Conservation (phyloP, 345 rosid species). For the Eucalyptus curtisii region DNA sequence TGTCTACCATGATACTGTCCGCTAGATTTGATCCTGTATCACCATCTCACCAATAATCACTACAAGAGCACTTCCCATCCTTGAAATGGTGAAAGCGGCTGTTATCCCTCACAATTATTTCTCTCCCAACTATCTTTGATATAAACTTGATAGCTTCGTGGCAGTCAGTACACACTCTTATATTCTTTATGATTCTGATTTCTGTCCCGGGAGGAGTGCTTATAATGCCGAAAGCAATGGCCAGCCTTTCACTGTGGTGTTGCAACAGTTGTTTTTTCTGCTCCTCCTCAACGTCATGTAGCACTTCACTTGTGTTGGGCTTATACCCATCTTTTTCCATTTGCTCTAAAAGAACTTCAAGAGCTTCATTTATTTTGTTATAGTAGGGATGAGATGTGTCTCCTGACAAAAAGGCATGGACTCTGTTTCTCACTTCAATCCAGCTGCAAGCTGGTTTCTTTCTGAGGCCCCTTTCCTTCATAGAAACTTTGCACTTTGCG, state of each 20-base stretch:
- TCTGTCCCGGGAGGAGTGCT: constrained; percentile 55
- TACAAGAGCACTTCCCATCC: constrained; percentile 61
- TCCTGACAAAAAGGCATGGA: constrained; percentile 63
- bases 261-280: constrained; percentile 44
- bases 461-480: constrained; percentile 46
- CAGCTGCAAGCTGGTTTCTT: constrained; percentile 81
- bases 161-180: constrained; percentile 57
- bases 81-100: constrained; percentile 73
- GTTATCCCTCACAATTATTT: constrained; percentile 62
- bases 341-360: constrained; percentile 30
- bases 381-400: constrained; percentile 54
- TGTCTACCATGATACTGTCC: background rate
- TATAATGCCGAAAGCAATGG: constrained; percentile 61
- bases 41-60: constrained; percentile 56
- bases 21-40: background rate
- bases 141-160: constrained; percentile 52
- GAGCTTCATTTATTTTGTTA: constrained; percentile 30
- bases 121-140: constrained; percentile 53
- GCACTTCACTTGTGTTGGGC: constrained; percentile 55
- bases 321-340: constrained; percentile 69
- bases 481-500: constrained; percentile 29
- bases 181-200: constrained; percentile 60
- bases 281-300: constrained; percentile 65
- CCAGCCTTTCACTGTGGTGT: constrained; percentile 66
- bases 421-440: constrained; percentile 56